These are phyloP conservation scores for Rutstroemia sp. DNA, from an alignment of 2,329 filamentous ascomycete genomes.

Conservation along the genomic window DNA sequence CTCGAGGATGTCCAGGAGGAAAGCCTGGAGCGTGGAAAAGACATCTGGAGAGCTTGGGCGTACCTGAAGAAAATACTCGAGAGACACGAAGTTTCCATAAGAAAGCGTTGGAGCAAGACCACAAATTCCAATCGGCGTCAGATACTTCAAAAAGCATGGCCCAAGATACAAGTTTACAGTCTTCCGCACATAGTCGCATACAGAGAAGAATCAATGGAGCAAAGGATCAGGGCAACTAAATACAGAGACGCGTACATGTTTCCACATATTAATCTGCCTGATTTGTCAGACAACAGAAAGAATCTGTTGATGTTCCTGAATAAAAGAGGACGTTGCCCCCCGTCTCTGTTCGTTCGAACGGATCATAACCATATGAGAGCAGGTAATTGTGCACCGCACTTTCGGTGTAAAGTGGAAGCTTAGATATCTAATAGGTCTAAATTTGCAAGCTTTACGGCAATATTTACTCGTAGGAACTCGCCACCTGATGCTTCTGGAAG, in stretches of 20 bases:
- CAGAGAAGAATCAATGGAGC: not conserved
- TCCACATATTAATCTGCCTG: not conserved
- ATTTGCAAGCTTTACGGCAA: not conserved
- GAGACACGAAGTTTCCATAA: not conserved
- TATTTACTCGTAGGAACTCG: not conserved
- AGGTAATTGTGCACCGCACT: not conserved
- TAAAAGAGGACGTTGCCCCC: not conserved
- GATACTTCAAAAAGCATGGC: not conserved
- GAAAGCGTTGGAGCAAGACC: not conserved
- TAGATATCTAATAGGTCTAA: not conserved
- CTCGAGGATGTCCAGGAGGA: not conserved
- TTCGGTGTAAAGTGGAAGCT: not conserved
- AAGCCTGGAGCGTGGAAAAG: not conserved
- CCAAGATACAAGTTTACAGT: not conserved
- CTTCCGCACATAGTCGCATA: not conserved
- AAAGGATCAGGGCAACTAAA: not conserved
- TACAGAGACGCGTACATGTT: not conserved
- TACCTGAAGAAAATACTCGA: not conserved
- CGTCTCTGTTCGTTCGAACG: not conserved
- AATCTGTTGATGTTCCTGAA: not conserved
- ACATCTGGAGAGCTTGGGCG: not conserved
- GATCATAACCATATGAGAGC: not conserved
- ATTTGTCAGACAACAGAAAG: not conserved
- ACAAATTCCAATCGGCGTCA: not conserved
- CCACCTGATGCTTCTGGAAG: not conserved